Base-by-base conservation (phyloP, 192 early-diverging fungal species). In the Linnemannia schmuckeri region DNA sequence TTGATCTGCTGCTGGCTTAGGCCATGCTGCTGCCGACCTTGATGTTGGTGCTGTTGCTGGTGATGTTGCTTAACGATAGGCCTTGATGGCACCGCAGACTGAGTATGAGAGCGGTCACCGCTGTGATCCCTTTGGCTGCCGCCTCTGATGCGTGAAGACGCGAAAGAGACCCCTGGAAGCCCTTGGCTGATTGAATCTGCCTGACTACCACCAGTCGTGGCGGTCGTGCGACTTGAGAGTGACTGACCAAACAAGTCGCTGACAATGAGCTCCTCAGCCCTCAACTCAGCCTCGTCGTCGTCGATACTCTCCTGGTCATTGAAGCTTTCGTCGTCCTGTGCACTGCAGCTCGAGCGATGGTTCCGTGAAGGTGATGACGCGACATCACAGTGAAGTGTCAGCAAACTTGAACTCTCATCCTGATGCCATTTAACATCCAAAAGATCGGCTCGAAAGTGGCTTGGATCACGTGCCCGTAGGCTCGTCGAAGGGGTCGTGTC, bases 221-320 rank as follows among this genome's bases (percentile, higher is more conserved):
- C 6, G n/a, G 55, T 6, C 7, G 38, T 22, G 13, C 41, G 38
- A n/a, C 55, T 9, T 27, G 73, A 30, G 10, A 74, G 69, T n/a
- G 80, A 71, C 42, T 72, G 80, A 33, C 49, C 74, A 74, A 82
- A 76, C 68, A 76, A 13, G 41, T 77, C 72, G n/a, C 74, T 72
- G 3, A 24, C 76, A 63, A 87, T 87, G 57, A 87, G 61, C 24
- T 71, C 85, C 66, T 87, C 85, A 0, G 85, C 85, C 7, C 75
- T 70, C 5, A 87, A 47, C 70, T 87, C 85, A 3, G 85, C 85
- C 49, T 87, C 85, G 7, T 87, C 85, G 33, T 87, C 85, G 54
- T 75, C 80, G 27, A 77, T 71, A 38, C 83, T 85, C 40, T 79
- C 77, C n/a, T 79, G 82, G 7, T 80, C 78, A 75, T 70, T 69